phyloP scores from a whole-genome alignment of 2,329 filamentous ascomycete species.

The Fusarium dlaminii region DNA sequence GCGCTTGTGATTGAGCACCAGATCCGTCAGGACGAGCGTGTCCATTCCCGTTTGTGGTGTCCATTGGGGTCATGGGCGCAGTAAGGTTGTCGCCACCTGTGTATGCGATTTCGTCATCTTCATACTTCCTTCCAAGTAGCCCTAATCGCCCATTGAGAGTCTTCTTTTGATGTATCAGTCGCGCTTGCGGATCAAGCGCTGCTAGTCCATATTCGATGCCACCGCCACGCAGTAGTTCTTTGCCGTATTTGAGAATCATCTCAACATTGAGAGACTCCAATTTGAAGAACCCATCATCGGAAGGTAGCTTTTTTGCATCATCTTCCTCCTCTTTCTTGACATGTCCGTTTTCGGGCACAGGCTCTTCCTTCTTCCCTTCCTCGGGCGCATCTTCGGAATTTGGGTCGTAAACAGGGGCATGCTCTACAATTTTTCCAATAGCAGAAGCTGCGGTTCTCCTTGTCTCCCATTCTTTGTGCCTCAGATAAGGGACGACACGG shows the following conservation, averaged over 20 bases:
- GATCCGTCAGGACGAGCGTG: conserved; percentile 49
- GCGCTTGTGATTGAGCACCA: conserved; percentile 51
- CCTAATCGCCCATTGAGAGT: conserved; percentile 84
- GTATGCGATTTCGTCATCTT: conserved; percentile 78
- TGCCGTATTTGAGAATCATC: conserved; percentile 83
- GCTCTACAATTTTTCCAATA: conserved; percentile 90
- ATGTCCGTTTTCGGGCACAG: conserved; percentile 48
- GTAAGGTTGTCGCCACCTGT: conserved; percentile 61
- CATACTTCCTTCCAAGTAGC: conserved; percentile 82
- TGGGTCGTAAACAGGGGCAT: conserved; percentile 88
- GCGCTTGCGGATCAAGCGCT: conserved; percentile 80
- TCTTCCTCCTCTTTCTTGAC: conserved; percentile 73
- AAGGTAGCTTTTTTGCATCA: conserved; percentile 54
- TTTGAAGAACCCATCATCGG: conserved; percentile 71
- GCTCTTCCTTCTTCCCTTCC: conserved; percentile 53
- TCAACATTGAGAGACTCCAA: conserved; percentile 81
- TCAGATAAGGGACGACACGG: conserved; percentile 92
- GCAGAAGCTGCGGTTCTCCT: conserved; percentile 92
- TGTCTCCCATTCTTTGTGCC: conserved; percentile 97
- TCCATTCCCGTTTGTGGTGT: conserved; percentile 50
- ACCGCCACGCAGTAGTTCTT: conserved; percentile 84
- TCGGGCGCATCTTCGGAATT: conserved; percentile 74
- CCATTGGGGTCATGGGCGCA: conserved; percentile 58
- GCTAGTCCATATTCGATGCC: conserved; percentile 88
- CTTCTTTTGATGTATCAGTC: conserved; percentile 89